Conservation (phyloP, 441 rosid species). For the Breynia disticha region DNA sequence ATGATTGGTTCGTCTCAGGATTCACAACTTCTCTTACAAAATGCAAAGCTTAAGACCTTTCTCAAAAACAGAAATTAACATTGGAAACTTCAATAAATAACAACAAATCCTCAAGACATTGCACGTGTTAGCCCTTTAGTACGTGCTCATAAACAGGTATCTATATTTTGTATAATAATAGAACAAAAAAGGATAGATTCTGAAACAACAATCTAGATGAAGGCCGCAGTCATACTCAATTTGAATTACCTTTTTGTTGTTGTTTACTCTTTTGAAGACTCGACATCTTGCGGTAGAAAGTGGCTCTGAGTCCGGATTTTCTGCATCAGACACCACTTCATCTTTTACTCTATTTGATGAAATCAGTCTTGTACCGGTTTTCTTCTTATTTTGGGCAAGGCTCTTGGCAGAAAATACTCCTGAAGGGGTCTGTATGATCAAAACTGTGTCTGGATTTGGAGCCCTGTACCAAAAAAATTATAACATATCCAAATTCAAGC, state of each 20-base stretch:
- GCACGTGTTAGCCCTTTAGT: too few species aligned
- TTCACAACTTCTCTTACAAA: too few species aligned
- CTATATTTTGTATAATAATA: too few species aligned
- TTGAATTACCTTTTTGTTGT: conserved; percentile 63
- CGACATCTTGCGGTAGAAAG: conserved; percentile 90
- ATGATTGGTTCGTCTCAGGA: too few species aligned
- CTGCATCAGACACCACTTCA: conserved; percentile 49
- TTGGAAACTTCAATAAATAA: too few species aligned
- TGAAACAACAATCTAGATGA: not conserved
- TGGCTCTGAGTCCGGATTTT: conserved; percentile 38
- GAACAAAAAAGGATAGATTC: not conserved
- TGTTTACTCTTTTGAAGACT: conserved; percentile 50
- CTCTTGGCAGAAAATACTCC: conserved; percentile 87
- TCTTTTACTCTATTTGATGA: conserved; percentile 47
- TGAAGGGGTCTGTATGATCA: conserved; percentile 77
- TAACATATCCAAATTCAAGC: not conserved
- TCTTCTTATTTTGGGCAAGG: conserved; percentile 64
- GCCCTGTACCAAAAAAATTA: conserved; percentile 43
- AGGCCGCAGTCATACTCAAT: not conserved
- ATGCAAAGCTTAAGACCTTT: too few species aligned
- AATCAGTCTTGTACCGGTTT: conserved; percentile 74
- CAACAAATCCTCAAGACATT: too few species aligned
- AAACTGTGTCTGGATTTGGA: conserved; percentile 89
- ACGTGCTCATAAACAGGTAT: too few species aligned
- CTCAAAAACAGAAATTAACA: too few species aligned